Evolutionary conservation across 192 early-diverging fungal species (phyloP).

Genomic region (Backusella mclennaniae): DNA sequence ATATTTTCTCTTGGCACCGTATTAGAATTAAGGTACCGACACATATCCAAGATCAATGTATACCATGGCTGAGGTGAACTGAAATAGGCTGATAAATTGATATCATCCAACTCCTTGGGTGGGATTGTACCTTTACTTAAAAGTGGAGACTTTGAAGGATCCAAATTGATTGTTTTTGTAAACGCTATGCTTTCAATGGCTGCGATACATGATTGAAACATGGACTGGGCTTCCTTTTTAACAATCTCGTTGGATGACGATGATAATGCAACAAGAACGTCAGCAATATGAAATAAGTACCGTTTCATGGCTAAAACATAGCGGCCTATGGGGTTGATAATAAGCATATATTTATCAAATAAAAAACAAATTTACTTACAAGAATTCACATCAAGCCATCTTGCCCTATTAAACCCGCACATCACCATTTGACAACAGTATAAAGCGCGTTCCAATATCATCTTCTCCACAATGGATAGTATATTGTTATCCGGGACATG

Average conservation of each 20-base stretch:
- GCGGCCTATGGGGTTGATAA: not conserved
- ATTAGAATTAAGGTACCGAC: not conserved
- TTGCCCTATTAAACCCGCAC: not conserved
- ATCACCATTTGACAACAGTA: not conserved
- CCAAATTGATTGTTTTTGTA: not conserved
- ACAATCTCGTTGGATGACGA: not conserved
- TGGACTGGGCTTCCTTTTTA: not conserved
- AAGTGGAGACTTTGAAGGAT: not conserved
- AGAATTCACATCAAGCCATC: not conserved
- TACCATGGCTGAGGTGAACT: not conserved
- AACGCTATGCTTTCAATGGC: not conserved
- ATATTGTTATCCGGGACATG: not conserved
- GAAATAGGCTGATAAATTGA: not conserved
- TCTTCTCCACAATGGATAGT: not conserved
- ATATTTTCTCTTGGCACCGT: not conserved
- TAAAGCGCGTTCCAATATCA: not conserved
- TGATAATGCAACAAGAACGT: not conserved
- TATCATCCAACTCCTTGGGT: not conserved
- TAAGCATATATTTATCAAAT: not conserved
- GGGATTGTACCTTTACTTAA: not conserved
- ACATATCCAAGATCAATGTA: not conserved
- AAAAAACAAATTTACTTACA: not conserved
- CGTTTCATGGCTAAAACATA: not conserved
- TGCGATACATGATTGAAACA: not conserved
- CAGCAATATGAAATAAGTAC: not conserved